A percentile compares a stretch with the other conserved stretches of the same genome.
These are phyloP conservation scores for Arthroderma sp. DNA, from an alignment of 2,329 filamentous ascomycete genomes.

Conservation along the genomic window DNA sequence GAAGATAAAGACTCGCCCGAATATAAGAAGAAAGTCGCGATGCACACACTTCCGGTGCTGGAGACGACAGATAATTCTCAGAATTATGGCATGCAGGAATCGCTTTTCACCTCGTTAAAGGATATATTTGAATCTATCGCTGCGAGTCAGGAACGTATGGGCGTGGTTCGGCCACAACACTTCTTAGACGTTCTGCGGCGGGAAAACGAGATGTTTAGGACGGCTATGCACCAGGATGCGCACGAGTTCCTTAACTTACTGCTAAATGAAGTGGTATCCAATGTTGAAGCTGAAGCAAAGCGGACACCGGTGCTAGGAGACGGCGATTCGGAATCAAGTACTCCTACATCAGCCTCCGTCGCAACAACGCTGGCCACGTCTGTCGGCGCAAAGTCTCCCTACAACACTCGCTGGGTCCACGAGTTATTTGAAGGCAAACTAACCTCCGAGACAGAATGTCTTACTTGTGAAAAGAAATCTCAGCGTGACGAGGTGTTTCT, in stretches of 20 bases:
- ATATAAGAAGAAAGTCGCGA: conserved; percentile 93
- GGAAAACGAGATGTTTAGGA: conserved; percentile 95
- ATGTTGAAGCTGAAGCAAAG: conserved; percentile 77
- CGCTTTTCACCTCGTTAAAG: conserved; percentile 84
- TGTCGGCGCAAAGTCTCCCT: conserved; percentile 41
- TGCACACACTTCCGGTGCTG: conserved; percentile 74
- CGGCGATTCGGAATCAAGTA: conserved; percentile 35
- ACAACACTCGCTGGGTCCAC: conserved; percentile 81
- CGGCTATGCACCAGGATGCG: conserved; percentile 95
- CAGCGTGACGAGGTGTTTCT: conserved; percentile 92
- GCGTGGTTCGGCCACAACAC: conserved; percentile 80
- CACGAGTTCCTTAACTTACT: conserved; percentile 93
- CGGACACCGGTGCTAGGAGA: conserved; percentile 22
- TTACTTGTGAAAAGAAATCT: conserved; percentile 92
- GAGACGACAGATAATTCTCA: conserved; percentile 71
- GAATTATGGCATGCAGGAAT: conserved; percentile 85
- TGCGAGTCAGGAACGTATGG: conserved; percentile 66
- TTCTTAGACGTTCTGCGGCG: conserved; percentile 88
- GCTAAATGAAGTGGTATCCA: conserved; percentile 89
- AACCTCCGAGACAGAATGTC: conserved; percentile 89
- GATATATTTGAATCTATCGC: conserved; percentile 92
- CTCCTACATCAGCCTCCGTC: conserved; percentile 35
- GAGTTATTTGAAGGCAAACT: conserved; percentile 91
- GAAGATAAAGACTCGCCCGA: conserved; percentile 95
- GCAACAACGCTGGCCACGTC: conserved; percentile 23